Evolutionary conservation across 805 yeast species (phyloP).

Genomic region (Alloascoidea africana): DNA sequence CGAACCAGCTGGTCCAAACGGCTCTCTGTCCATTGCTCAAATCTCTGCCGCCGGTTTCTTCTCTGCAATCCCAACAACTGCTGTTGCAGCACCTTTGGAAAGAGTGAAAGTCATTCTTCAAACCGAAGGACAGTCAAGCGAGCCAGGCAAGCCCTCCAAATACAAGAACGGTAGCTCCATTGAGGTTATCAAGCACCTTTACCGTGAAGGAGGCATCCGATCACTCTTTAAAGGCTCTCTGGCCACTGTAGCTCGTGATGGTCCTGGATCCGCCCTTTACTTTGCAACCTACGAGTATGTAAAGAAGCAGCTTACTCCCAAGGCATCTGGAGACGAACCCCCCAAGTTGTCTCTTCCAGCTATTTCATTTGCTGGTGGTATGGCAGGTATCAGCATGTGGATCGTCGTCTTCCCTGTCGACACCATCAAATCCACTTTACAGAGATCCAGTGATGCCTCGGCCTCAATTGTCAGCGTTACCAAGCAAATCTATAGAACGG

Average conservation of each 20-base stretch:
- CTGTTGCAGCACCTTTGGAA: conserved; percentile 96
- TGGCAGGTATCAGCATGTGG: conserved; percentile 98
- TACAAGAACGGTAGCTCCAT: conserved; percentile 33
- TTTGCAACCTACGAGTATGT: conserved; percentile 87
- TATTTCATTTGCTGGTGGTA: conserved; percentile 83
- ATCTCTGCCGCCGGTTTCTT: conserved; percentile 87
- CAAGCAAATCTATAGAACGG: conserved; percentile 48
- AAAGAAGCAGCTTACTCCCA: conserved; percentile 42
- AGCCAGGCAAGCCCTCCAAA: conserved; percentile 18
- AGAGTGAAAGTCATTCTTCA: conserved; percentile 91
- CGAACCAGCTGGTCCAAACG: conserved; percentile 20
- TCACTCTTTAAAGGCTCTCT: conserved; percentile 84
- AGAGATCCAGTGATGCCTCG: conserved; percentile 35
- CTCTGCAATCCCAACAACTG: conserved; percentile 88
- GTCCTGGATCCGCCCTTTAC: conserved; percentile 92
- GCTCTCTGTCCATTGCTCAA: conserved; percentile 44
- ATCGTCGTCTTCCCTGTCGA: conserved; percentile 89
- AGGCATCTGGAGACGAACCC: conserved; percentile 25
- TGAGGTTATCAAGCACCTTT: conserved; percentile 50
- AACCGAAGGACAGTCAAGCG: conserved; percentile 35
- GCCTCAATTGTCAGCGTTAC: conserved; percentile 53
- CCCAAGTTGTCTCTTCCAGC: conserved; percentile 53
- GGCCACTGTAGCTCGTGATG: conserved; percentile 92
- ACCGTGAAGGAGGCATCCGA: conserved; percentile 64
- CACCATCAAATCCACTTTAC: conserved; percentile 79